Evolutionary conservation across 129 eudicot genomes (phyloP).

Genomic region (Lonicera japonica): DNA sequence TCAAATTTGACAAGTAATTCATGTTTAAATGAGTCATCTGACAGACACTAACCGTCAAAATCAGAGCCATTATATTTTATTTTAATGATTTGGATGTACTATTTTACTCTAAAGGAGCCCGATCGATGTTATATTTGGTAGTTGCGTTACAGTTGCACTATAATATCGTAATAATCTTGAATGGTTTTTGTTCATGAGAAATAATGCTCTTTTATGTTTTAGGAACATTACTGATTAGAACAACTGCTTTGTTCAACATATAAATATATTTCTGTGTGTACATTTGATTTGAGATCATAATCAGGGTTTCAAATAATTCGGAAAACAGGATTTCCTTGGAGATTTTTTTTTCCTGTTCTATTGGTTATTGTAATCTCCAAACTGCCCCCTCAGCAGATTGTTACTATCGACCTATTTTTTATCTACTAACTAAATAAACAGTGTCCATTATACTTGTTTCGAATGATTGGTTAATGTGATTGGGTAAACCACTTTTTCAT

Average conservation of each 20-base stretch:
- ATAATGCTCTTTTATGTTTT: background rate
- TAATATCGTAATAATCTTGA: background rate
- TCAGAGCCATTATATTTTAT: too few relatives aligned
- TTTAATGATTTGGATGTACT: background rate
- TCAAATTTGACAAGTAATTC: too few relatives aligned
- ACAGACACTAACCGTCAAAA: too few relatives aligned
- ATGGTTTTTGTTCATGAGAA: too few relatives aligned
- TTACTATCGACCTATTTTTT: background rate
- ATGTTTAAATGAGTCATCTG: too few relatives aligned
- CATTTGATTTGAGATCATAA: too few relatives aligned
- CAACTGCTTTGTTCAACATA: background rate
- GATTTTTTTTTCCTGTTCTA: background rate
- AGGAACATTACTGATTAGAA: background rate
- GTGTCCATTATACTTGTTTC: background rate
- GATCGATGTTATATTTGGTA: background rate
- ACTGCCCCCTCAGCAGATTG: background rate
- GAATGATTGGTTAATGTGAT: background rate
- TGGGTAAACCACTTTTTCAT: conserved; percentile 10
- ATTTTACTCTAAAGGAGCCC: background rate
- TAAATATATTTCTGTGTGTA: too few relatives aligned
- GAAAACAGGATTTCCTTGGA: background rate
- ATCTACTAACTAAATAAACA: background rate
- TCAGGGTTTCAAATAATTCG: too few relatives aligned
- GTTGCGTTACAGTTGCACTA: background rate
- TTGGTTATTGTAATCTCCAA: background rate